phyloP scores from a whole-genome alignment of 345 rosid species.

The Limnanthes douglasii region DNA sequence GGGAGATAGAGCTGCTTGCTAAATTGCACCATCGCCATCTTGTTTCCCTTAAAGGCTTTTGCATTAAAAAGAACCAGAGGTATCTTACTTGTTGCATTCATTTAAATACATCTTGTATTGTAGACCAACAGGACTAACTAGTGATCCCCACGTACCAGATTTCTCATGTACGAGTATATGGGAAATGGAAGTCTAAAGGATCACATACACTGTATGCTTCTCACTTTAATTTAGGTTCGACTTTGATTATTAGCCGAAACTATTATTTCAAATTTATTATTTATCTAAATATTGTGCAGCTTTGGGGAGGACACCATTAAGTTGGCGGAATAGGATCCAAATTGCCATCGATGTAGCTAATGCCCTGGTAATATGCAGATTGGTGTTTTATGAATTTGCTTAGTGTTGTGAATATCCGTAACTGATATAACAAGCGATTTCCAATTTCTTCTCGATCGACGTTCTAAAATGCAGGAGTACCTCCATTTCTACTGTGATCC shows the following conservation, averaged over 20 bases:
- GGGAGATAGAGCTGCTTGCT: conserved; percentile 93
- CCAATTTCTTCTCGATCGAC: conserved; percentile 7
- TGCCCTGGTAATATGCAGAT: conserved; percentile 59
- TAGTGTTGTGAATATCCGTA: conserved; percentile 3
- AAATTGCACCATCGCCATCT: conserved; percentile 95
- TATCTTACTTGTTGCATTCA: conserved; percentile 12
- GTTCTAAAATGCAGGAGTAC: conserved; percentile 51
- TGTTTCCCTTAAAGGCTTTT: conserved; percentile 84
- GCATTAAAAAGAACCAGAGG: conserved; percentile 62
- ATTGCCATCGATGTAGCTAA: conserved; percentile 89
- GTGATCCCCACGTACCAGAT: conserved; percentile 29
- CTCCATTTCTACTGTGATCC: conserved; percentile 97
- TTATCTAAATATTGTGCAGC: conserved; percentile 31
- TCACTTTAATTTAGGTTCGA: background rate
- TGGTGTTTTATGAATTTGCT: conserved; percentile 1
- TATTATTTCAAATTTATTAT: conserved; percentile 2
- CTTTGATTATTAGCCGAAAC: no score
- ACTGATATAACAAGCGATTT: no score
- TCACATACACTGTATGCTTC: conserved; percentile 68
- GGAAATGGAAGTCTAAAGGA: conserved; percentile 83
- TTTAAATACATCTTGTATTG: background rate
- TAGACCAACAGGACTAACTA: conserved; percentile 7
- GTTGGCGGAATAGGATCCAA: conserved; percentile 80
- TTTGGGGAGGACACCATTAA: conserved; percentile 37
- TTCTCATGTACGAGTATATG: conserved; percentile 85